A percentile compares a stretch with the other conserved stretches of the same genome.
Evolutionary conservation across 192 early-diverging fungal genomes (phyloP).

Genomic region (Backusella sp.): DNA sequence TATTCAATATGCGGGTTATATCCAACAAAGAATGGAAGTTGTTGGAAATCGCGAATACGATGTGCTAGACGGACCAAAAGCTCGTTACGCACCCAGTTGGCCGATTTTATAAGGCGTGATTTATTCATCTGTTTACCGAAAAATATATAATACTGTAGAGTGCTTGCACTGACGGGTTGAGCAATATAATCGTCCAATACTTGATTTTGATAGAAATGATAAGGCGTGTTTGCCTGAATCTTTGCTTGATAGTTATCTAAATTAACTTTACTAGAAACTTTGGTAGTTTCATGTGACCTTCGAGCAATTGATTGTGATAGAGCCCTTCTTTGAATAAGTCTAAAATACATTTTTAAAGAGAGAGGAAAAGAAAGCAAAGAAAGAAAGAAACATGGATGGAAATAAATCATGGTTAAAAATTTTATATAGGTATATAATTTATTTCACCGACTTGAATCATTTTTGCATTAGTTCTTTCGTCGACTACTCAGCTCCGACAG

Average conservation of each 20-base stretch:
- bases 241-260: not conserved
- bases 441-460: slow-evolving; percentile 6
- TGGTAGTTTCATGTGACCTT: not conserved
- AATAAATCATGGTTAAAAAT: too few relatives aligned
- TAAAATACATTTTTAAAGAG: slow-evolving; percentile 4
- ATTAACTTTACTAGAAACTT: slow-evolving; percentile 2
- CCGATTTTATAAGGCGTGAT: slow-evolving; percentile 79
- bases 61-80: slow-evolving; percentile 88
- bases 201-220: slow-evolving; percentile 91
- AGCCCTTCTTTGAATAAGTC: not conserved
- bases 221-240: slow-evolving; percentile 33
- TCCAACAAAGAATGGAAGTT: slow-evolving; percentile 86
- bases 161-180: slow-evolving; percentile 76
- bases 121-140: slow-evolving; percentile 86
- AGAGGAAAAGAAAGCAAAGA: not conserved
- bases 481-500: not conserved
- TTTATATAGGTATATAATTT: not conserved
- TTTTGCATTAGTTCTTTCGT: not conserved
- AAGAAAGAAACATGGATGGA: too few relatives aligned
- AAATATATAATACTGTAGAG: slow-evolving; percentile 85
- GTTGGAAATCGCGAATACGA: slow-evolving; percentile 91
- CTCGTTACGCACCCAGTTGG: slow-evolving; percentile 92
- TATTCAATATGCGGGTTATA: slow-evolving; percentile 86
- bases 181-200: slow-evolving; percentile 83
- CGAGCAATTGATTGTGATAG: not conserved